Conservation (phyloP, 2,329 filamentous ascomycete genomes). For the Penicillium frequentans region DNA sequence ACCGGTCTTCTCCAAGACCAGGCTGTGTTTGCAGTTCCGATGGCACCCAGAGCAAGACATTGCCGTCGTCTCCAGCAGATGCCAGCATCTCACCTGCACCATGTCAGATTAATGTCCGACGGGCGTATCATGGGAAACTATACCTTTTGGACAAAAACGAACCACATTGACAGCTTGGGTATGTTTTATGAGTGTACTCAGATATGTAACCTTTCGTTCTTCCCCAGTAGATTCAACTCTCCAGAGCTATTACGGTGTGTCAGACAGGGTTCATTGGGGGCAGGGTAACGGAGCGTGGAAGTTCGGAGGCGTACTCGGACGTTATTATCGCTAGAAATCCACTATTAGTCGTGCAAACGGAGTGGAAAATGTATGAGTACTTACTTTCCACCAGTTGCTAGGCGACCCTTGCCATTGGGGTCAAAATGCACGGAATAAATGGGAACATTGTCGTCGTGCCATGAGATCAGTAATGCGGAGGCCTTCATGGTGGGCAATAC, state of each 20-base stretch:
- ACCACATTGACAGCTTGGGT: slow-evolving; percentile 98
- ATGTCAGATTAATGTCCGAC: slow-evolving; percentile 23
- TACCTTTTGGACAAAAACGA: slow-evolving; percentile 91
- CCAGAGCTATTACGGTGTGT: slow-evolving; percentile 68
- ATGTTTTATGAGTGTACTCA: slow-evolving; percentile 89
- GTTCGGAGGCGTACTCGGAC: slow-evolving; percentile 67
- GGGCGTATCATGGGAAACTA: neutral
- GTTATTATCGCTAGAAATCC: slow-evolving; percentile 70
- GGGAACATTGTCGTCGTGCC: slow-evolving; percentile 95
- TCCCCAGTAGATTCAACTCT: slow-evolving; percentile 82
- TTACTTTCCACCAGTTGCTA: slow-evolving; percentile 85
- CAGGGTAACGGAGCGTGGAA: slow-evolving; percentile 15
- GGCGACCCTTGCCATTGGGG: slow-evolving; percentile 81
- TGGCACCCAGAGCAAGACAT: slow-evolving; percentile 93
- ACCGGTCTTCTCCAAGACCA: slow-evolving; percentile 76
- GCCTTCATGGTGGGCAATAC: slow-evolving; percentile 73
- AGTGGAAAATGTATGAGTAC: slow-evolving; percentile 18
- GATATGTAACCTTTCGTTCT: slow-evolving; percentile 84
- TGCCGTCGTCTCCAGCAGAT: slow-evolving; percentile 95
- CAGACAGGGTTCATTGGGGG: slow-evolving; percentile 30
- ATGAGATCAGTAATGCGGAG: slow-evolving; percentile 93
- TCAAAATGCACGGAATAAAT: slow-evolving; percentile 99
- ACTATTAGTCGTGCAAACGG: slow-evolving; percentile 12
- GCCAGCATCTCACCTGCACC: slow-evolving; percentile 80
- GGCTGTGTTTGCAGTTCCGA: slow-evolving; percentile 69